Evolutionary conservation across 2,329 filamentous ascomycete genomes (phyloP).

Genomic region (Xylaria sp.): DNA sequence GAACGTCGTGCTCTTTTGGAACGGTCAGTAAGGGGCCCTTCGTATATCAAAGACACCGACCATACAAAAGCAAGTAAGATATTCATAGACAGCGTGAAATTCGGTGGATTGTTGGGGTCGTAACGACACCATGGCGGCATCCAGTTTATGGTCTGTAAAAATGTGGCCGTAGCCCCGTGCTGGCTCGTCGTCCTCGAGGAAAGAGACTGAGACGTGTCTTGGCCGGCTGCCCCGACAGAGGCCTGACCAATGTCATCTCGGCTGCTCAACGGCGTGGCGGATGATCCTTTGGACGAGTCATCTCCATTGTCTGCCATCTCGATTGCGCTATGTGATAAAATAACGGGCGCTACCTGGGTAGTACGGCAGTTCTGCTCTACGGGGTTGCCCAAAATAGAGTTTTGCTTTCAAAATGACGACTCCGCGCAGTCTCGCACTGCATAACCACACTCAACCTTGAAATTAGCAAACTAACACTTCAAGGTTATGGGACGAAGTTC

Average conservation of each 20-base stretch:
- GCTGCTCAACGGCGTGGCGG: not conserved
- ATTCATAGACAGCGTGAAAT: slow-evolving; percentile 76
- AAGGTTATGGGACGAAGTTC: not conserved
- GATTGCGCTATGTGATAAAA: not conserved
- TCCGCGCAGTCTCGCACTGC: not conserved
- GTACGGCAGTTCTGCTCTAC: not conserved
- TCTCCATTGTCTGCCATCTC: slow-evolving; percentile 6
- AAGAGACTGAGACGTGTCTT: not conserved
- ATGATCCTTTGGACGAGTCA: not conserved
- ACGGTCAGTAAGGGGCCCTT: slow-evolving; percentile 14
- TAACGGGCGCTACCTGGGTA: not conserved
- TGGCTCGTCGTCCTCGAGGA: not conserved
- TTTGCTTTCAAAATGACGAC: slow-evolving; percentile 13
- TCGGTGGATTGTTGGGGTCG: slow-evolving; percentile 71
- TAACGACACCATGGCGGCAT: slow-evolving; percentile 75
- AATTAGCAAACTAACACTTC: not conserved
- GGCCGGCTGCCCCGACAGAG: not conserved
- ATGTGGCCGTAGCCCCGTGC: slow-evolving; percentile 31
- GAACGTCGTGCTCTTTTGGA: slow-evolving; percentile 58
- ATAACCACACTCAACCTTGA: slow-evolving; percentile 1
- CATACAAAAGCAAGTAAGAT: slow-evolving; percentile 73
- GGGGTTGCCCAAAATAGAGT: slow-evolving; percentile 8
- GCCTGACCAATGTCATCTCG: not conserved
- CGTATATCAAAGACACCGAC: not conserved
- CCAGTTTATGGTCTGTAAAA: slow-evolving; percentile 59